Evolutionary conservation across 2,329 filamentous ascomycete species (phyloP).

Genomic region (Penicillium sp.): DNA sequence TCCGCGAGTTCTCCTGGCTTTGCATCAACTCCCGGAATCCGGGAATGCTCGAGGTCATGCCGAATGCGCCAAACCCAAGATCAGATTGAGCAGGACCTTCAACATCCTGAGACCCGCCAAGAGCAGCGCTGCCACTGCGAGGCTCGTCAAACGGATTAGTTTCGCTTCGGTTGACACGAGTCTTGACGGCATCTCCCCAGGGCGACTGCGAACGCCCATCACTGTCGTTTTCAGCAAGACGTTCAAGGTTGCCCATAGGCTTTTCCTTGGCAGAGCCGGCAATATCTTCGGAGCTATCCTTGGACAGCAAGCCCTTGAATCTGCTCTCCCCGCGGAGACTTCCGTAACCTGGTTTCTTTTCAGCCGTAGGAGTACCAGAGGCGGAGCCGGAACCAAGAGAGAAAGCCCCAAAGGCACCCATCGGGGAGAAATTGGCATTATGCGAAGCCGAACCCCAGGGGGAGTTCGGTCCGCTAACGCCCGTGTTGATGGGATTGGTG

Average conservation of each 20-base stretch:
- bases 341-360: constrained; percentile 70
- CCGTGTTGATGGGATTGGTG: constrained; percentile 55
- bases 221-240: constrained; percentile 53
- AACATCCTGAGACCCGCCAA: constrained; percentile 74
- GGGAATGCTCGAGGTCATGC: constrained; percentile 59
- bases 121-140: constrained; percentile 61
- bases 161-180: constrained; percentile 49
- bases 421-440: constrained; percentile 64
- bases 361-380: constrained; percentile 56
- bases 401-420: constrained; percentile 90
- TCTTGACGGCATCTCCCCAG: constrained; percentile 52
- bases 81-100: constrained; percentile 38
- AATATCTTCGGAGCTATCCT: constrained; percentile 69
- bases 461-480: constrained; percentile 50
- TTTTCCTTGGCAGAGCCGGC: constrained; percentile 55
- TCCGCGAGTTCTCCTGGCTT: constrained; percentile 58
- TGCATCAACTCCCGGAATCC: constrained; percentile 58
- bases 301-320: constrained; percentile 80
- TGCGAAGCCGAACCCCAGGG: constrained; percentile 62
- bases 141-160: constrained; percentile 55
- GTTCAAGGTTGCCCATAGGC: constrained; percentile 52
- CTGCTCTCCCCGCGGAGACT: constrained; percentile 74
- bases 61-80: constrained; percentile 60
- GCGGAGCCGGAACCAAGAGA: constrained; percentile 58
- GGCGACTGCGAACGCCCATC: constrained; percentile 50